Evolutionary conservation across 345 rosid genomes (phyloP).

Genomic region (Crucihimalaya himalaica): DNA sequence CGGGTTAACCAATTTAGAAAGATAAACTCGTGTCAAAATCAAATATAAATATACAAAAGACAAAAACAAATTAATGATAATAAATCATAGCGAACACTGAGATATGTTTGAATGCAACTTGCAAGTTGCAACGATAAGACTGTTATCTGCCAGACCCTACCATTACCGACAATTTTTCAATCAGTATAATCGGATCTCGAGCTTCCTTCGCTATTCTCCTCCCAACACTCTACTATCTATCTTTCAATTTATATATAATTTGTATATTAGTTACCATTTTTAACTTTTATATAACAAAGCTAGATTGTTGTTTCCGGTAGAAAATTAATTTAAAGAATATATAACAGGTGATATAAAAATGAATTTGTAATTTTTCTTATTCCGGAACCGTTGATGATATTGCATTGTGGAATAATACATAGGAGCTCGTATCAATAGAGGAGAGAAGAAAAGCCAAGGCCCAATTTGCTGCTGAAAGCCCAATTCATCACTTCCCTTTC

Average conservation of each 20-base stretch:
- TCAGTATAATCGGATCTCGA: conserved; percentile 33
- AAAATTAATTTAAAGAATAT: not conserved
- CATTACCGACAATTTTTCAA: conserved; percentile 35
- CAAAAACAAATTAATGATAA: conserved; percentile 17
- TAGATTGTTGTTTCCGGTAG: not conserved
- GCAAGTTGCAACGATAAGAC: conserved; percentile 43
- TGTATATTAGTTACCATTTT: not conserved
- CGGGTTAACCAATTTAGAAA: too few species aligned
- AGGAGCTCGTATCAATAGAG: not conserved
- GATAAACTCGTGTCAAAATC: conserved; percentile 11
- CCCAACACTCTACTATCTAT: not conserved
- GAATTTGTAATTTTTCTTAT: not conserved
- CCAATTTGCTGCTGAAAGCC: conserved; percentile 1
- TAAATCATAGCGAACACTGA: conserved; percentile 9
- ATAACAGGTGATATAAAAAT: not conserved
- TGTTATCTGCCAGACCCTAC: conserved; percentile 33
- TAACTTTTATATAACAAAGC: not conserved
- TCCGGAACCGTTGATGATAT: not conserved
- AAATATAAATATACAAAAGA: not conserved
- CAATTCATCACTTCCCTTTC: not conserved
- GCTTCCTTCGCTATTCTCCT: conserved; percentile 5
- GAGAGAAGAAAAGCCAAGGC: not conserved
- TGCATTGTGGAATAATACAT: conserved; percentile 3
- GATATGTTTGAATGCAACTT: conserved; percentile 33
- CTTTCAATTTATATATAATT: not conserved